phyloP scores from a whole-genome alignment of 225 moss, liverwort and hornwort species.

The Pleurozium schreberi region DNA sequence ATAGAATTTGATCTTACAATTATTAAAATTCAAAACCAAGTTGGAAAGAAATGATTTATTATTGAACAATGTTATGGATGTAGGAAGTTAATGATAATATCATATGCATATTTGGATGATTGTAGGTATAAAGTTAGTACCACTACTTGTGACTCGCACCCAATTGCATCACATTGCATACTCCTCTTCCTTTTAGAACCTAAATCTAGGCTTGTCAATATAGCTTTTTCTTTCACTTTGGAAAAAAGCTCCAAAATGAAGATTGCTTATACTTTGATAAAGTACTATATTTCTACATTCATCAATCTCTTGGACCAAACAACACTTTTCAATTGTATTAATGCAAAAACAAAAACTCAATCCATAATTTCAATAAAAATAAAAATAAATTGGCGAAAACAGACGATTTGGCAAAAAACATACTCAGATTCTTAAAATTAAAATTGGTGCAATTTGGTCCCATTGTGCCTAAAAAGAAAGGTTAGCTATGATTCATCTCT shows the following conservation, averaged over 20 bases:
- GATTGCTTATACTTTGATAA: neutral
- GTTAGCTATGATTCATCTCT: rapidly evolving
- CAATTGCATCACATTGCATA: neutral
- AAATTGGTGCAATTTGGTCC: neutral
- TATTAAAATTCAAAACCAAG: neutral
- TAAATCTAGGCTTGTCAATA: neutral
- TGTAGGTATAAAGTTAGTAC: neutral
- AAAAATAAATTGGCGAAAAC: neutral
- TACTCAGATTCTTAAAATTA: neutral
- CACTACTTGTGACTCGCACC: rapidly evolving
- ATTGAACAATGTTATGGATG: neutral
- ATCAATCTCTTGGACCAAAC: neutral
- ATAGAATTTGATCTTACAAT: neutral
- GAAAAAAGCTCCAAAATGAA: rapidly evolving
- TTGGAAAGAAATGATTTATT: neutral
- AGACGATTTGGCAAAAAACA: neutral
- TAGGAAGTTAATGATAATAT: neutral
- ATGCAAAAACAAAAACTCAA: rapidly evolving
- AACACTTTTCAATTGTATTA: neutral
- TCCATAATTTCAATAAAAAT: neutral
- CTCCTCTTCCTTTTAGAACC: neutral
- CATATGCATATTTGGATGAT: neutral
- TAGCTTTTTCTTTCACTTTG: neutral
- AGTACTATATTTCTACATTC: neutral
- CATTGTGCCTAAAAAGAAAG: neutral